A percentile compares a stretch with the other conserved stretches of the same genome.
Evolutionary conservation across 768 basidiomycete species (phyloP).

Genomic region (Cyathus striatus): DNA sequence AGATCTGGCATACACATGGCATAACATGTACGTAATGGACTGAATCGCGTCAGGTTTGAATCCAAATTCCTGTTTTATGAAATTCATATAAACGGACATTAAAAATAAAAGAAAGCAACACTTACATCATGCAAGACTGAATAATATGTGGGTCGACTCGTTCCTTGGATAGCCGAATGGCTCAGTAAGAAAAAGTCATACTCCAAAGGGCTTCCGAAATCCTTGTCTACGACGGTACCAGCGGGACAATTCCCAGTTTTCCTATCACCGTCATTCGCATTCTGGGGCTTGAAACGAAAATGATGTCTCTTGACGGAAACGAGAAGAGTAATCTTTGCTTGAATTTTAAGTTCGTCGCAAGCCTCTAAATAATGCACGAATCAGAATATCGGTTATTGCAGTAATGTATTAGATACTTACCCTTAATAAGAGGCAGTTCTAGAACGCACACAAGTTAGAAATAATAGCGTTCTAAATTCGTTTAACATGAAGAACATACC

Average conservation of each 20-base stretch:
- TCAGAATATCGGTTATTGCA: neutral
- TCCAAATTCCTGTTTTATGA: slow-evolving; percentile 30
- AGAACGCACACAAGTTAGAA: slow-evolving; percentile 3
- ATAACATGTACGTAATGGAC: slow-evolving; percentile 57
- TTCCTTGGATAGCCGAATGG: slow-evolving; percentile 75
- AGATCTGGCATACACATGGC: slow-evolving; percentile 58
- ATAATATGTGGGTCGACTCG: slow-evolving; percentile 51
- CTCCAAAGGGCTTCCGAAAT: slow-evolving; percentile 66
- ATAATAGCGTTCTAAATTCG: neutral
- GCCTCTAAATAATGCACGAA: slow-evolving; percentile 43
- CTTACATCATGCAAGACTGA: slow-evolving; percentile 35
- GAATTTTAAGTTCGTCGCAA: slow-evolving; percentile 47
- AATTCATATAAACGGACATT: neutral
- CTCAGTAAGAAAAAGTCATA: slow-evolving; percentile 77
- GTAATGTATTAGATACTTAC: slow-evolving; percentile 24
- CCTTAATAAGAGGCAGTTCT: slow-evolving; percentile 57
- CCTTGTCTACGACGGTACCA: slow-evolving; percentile 73
- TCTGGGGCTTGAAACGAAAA: slow-evolving; percentile 32
- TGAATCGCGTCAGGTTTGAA: slow-evolving; percentile 68
- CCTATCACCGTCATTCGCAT: slow-evolving; percentile 42
- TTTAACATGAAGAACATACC: slow-evolving; percentile 31
- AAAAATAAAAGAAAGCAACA: neutral
- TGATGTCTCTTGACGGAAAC: slow-evolving; percentile 79
- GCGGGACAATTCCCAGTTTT: slow-evolving; percentile 68
- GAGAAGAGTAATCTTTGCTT: slow-evolving; percentile 69